Base-by-base conservation (phyloP, 2,329 filamentous ascomycete genomes). In the Colletotrichum chrysophilum region DNA sequence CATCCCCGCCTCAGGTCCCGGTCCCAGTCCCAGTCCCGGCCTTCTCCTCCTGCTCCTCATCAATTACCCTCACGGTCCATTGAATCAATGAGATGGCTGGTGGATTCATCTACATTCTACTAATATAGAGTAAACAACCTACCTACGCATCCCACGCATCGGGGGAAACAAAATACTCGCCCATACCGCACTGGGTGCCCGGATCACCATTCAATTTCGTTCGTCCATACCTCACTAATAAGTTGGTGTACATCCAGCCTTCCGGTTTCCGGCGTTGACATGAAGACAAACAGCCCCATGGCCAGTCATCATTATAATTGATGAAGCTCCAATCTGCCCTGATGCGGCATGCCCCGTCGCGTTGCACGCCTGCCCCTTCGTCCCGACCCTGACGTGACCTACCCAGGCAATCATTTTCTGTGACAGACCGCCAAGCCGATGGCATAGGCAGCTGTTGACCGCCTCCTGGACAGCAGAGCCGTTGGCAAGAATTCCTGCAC, bases 401-500 rank as follows among this genome's bases (percentile, higher is more conserved):
- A 26, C 21, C 56, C 21, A 52, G 21, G 32, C 43, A 24, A 24
- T 24, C n/a, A 55, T 52, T 14, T 14, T 24, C 21, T 34, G 66
- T 64, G 55, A 69, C 70, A 48, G 71, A 74, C 66, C 71, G 71
- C 71, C 71, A 70, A 70, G 66, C 32, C n/a, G 18, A 70, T 56
- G 21, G 32, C 10, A 24, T 24, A 30, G 34, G 16, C 43, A 10
- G 10, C 70, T 62, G 66, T 64, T 75, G 72, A 75, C 72, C 72
- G 72, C 72, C 38, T 71, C 62, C 60, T 62, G 38, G 32, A 62
- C 43, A 65, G 36, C 61, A 24, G 55, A 16, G 43, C 16, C 48
- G 18, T 24, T 55, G 48, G 48, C 38, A 26, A 26, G 16, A 21
- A 18, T 21, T 62, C 28, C 58, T 62, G n/a, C 58, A 18, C n/a